Base-by-base conservation (phyloP, 352 stramenopile species). In the Stephanocyclus meneghinianus region DNA sequence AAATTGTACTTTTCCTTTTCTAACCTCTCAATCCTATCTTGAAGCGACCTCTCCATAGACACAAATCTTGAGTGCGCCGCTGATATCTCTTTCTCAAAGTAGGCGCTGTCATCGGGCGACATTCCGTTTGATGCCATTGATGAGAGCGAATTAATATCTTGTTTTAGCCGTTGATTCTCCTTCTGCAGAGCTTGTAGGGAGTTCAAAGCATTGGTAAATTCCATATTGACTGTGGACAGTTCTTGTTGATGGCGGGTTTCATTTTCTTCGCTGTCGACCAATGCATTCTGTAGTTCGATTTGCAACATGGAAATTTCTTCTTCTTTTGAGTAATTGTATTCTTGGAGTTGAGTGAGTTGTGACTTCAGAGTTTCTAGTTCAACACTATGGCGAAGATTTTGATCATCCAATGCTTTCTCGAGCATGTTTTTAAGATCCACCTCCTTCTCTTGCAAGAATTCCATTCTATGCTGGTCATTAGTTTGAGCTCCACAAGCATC, bases 71-170 rank as follows among this genome's bases (percentile, higher is more conserved):
- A 32, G 61, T 86, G 80, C 11, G 80, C 74, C 45, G 73, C 68
- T 13, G 70, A 68, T 32, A 82, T 78, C 51, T 86, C 80, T 51
- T 83, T 83, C 42, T 86, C 74, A 57, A 82, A 86, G 21, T 86
- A 79, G 51, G 16, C 42, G 4, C 65, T 67, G 37, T 74, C 69
- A 44, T 76, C 50, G 45, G 18, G 32, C 48, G 62, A 40, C 66
- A 73, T 35, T 35, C 65, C n/a, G 16, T 6, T 7, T 61, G 42
- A 50, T 16, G 51, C 44, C 11, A 32, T 21, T 40, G 68, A 47
- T n/a, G 42, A 74, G 8, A 81, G 45, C 45, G 68, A 53, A n/a
- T 80, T 21, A 10, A 86, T 76, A 6, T 82, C 60, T 42, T 15
- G 40, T 48, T 86, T 86, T 0, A 82, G 51, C 7, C 30, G 64